Percentiles rank a stretch among this genome's conserved stretches.
phyloP scores from a whole-genome alignment of 495 filamentous ascomycete genomes.

The Tuber indicum region DNA sequence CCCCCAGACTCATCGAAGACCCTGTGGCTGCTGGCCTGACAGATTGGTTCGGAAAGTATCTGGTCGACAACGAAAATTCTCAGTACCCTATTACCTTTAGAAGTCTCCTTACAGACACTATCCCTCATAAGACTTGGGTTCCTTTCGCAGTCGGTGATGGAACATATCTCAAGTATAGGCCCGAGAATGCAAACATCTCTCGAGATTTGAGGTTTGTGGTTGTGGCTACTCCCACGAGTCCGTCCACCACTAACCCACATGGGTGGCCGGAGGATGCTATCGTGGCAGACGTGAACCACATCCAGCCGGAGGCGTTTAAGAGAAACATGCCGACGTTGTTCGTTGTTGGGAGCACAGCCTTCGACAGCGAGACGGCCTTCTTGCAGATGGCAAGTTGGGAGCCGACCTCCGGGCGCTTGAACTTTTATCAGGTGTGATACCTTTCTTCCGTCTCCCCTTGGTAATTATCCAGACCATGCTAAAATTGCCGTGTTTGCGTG shows the following conservation, averaged over 20 bases:
- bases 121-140: conserved; percentile 9
- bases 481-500: neutral
- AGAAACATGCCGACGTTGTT: conserved; percentile 5
- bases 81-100: conserved; percentile 4
- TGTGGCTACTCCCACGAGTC: neutral
- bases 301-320: conserved; percentile 8
- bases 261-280: neutral
- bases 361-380: conserved; percentile 2
- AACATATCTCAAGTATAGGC: neutral
- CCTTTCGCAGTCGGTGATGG: conserved; percentile 11
- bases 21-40: conserved; percentile 15
- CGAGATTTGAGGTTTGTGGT: conserved; percentile 9
- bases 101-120: neutral
- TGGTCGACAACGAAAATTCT: conserved; percentile 1
- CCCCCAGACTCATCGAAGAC: conserved; percentile 8
- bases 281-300: neutral
- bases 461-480: neutral
- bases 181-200: neutral
- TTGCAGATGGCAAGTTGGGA: conserved; percentile 13
- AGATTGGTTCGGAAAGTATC: conserved; percentile 16
- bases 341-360: conserved; percentile 5
- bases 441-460: neutral
- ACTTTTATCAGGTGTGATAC: conserved; percentile 15
- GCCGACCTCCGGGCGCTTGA: neutral
- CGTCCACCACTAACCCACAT: neutral